Conservation (phyloP, 305 asterid species). For the Fraxinus paxiana region DNA sequence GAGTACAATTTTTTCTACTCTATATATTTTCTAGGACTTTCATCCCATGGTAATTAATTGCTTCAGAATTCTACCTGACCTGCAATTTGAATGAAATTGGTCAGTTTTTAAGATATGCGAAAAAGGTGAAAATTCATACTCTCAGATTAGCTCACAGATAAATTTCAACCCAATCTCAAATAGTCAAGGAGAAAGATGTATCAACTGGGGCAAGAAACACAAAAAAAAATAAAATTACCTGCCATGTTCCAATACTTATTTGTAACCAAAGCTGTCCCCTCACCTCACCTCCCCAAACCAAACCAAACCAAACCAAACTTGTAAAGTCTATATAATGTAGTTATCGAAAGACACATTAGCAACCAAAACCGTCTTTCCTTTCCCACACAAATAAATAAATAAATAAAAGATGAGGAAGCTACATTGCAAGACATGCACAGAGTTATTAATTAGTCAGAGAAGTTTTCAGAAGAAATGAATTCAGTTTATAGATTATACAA, state of each 20-base stretch:
- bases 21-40: not conserved
- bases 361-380: not conserved
- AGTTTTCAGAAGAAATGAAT: not conserved
- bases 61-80: not conserved
- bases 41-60: not conserved
- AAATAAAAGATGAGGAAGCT: not conserved
- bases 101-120: not conserved
- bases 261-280: not conserved
- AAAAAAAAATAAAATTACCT: too few relatives aligned
- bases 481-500: not conserved
- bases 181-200: not conserved
- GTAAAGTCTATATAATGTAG: not conserved
- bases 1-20: not conserved
- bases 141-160: not conserved
- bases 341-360: not conserved
- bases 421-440: not conserved
- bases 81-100: not conserved
- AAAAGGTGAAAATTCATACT: not conserved
- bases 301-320: not conserved
- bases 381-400: not conserved
- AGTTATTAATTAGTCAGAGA: not conserved
- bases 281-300: not conserved
- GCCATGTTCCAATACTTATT: not conserved
- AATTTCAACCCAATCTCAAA: not conserved
- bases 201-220: not conserved